Percentiles rank a stretch among this genome's conserved stretches.
Conservation (phyloP, 371 early-diverging fungal genomes). For the Mucor indicus region DNA sequence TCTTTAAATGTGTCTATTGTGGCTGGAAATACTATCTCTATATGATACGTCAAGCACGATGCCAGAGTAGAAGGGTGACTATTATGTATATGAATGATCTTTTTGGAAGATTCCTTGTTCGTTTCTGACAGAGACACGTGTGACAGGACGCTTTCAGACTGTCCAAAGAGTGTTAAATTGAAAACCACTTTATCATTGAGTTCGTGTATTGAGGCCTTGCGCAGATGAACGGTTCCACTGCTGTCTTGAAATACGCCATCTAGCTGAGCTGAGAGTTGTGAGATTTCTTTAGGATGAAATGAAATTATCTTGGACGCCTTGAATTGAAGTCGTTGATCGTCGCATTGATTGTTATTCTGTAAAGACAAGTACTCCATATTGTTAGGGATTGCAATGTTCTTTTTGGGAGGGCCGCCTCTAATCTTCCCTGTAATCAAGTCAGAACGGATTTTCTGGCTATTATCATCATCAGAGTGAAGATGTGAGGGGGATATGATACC, state of each 20-base stretch:
- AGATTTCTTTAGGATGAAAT: neutral
- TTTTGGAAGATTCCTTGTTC: neutral
- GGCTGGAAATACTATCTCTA: slow-evolving; percentile 7
- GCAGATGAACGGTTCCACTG: too few relatives aligned
- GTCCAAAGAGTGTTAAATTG: slow-evolving; percentile 6
- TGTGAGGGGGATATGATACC: neutral
- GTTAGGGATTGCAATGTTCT: slow-evolving; percentile 1
- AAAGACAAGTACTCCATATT: too few relatives aligned
- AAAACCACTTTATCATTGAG: neutral
- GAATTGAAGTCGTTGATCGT: neutral
- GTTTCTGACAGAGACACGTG: neutral
- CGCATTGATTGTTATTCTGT: too few relatives aligned
- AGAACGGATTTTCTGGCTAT: too few relatives aligned
- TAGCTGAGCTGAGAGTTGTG: neutral
- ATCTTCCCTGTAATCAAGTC: neutral
- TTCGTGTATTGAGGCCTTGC: too few relatives aligned
- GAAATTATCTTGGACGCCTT: neutral
- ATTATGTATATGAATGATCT: slow-evolving; percentile 6
- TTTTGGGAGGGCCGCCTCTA: neutral
- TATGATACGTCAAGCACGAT: slow-evolving; percentile 6
- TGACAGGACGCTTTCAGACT: neutral
- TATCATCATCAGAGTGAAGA: neutral
- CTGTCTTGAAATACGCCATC: slow-evolving; percentile 12
- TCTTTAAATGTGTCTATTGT: neutral
- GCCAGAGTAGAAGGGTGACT: neutral